phyloP scores from a whole-genome alignment of 495 filamentous ascomycete genomes.

The Podospora anserina region DNA sequence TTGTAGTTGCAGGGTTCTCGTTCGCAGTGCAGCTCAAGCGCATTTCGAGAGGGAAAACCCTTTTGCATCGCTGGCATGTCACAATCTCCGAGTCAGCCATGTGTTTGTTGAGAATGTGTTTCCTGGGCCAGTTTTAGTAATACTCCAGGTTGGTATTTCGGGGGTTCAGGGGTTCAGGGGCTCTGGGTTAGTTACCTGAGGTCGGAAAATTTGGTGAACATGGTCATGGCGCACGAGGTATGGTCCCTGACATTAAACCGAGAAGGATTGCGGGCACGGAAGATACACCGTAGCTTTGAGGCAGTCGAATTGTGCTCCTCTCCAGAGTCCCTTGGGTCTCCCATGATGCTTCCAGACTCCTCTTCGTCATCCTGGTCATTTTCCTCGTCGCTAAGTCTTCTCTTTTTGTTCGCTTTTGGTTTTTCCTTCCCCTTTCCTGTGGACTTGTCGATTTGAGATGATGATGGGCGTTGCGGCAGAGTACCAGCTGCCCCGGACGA shows the following conservation, averaged over 20 bases:
- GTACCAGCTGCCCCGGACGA: background rate
- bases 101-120: slow-evolving; percentile 16
- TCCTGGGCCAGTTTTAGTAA: background rate
- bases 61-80: slow-evolving; percentile 9
- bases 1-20: slow-evolving; percentile 6
- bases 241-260: slow-evolving; percentile 16
- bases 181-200: slow-evolving; percentile 1
- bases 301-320: background rate
- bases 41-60: background rate
- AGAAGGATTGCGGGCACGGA: slow-evolving; percentile 10
- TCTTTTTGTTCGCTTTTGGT: background rate
- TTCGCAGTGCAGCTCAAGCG: slow-evolving; percentile 4
- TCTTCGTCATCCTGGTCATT: slow-evolving; percentile 6
- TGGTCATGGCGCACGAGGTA: slow-evolving; percentile 13
- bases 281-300: slow-evolving; percentile 9
- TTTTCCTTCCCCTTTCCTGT: slow-evolving; percentile 1
- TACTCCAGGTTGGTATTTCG: background rate
- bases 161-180: background rate
- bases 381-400: background rate
- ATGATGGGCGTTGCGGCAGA: background rate
- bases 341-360: slow-evolving; percentile 1
- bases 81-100: background rate
- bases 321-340: background rate
- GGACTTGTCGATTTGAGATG: background rate
- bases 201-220: slow-evolving; percentile 15